A percentile compares a stretch with the other conserved stretches of the same genome.
These are phyloP conservation scores for Sarcomyxa edulis DNA, from an alignment of 768 basidiomycete genomes.

Conservation along the genomic window DNA sequence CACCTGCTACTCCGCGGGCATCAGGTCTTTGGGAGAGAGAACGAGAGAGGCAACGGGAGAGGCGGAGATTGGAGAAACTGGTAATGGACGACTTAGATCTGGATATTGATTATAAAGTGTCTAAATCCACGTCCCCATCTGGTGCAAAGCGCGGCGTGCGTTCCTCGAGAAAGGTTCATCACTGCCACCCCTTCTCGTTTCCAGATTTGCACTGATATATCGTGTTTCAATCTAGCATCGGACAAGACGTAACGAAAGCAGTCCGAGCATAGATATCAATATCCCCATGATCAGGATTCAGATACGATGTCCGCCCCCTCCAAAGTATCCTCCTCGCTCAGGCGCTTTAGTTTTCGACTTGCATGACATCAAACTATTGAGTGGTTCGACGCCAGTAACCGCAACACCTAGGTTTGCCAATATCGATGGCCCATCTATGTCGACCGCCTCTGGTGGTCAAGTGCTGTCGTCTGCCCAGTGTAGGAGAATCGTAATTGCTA, in stretches of 20 bases:
- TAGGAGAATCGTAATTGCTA: conserved; percentile 43
- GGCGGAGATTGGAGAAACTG: conserved; percentile 38
- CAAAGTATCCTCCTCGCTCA: conserved; percentile 44
- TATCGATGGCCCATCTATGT: conserved; percentile 1
- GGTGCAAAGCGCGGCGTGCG: background rate
- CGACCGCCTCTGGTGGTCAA: conserved; percentile 8
- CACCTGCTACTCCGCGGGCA: conserved; percentile 30
- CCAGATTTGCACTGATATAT: background rate
- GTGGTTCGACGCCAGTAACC: conserved; percentile 17
- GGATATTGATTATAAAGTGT: conserved; percentile 36
- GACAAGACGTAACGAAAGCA: conserved; percentile 6
- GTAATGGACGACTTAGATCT: conserved; percentile 59
- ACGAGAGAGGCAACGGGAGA: conserved; percentile 28
- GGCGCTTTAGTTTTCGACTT: conserved; percentile 66
- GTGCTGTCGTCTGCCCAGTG: conserved; percentile 35
- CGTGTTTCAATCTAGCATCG: conserved; percentile 7
- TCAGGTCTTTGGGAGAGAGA: too few relatives aligned
- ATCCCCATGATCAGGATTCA: conserved; percentile 62
- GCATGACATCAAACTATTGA: conserved; percentile 41
- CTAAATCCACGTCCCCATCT: conserved; percentile 10
- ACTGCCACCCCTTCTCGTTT: too few relatives aligned
- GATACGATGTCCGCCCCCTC: conserved; percentile 60
- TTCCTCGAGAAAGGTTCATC: conserved; percentile 1
- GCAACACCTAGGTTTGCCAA: conserved; percentile 23
- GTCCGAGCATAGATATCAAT: conserved; percentile 26